phyloP scores from a whole-genome alignment of 805 yeast species.

The Saturnispora quitensis region DNA sequence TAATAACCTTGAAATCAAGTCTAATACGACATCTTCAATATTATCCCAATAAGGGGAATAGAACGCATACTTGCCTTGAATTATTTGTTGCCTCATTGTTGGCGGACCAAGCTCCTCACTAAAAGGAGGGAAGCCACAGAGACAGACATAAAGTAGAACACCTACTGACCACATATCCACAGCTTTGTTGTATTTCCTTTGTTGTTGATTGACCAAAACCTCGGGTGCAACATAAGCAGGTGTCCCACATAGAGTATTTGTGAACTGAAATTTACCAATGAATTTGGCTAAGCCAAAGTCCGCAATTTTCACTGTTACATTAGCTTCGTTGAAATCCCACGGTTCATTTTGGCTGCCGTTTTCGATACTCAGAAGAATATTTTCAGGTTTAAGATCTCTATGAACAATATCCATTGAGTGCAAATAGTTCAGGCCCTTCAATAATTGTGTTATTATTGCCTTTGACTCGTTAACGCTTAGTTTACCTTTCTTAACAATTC shows the following conservation, averaged over 20 bases:
- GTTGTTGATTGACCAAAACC: constrained; percentile 43
- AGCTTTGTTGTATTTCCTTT: constrained; percentile 53
- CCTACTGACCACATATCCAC: constrained; percentile 83
- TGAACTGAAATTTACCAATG: constrained; percentile 63
- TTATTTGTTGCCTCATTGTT: constrained; percentile 63
- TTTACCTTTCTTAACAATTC: constrained; percentile 57
- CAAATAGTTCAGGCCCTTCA: constrained; percentile 67
- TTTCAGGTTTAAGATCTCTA: constrained; percentile 92
- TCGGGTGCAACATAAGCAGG: constrained; percentile 88
- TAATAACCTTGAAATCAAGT: constrained; percentile 52
- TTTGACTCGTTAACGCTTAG: constrained; percentile 54
- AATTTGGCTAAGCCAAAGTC: constrained; percentile 71
- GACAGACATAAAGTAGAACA: constrained; percentile 65
- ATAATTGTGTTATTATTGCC: constrained; percentile 43
- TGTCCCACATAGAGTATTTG: constrained; percentile 76
- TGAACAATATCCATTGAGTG: constrained; percentile 92
- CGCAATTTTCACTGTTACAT: constrained; percentile 63
- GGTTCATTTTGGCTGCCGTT: constrained; percentile 28
- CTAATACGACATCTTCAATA: constrained; percentile 54
- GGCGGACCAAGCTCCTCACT: constrained; percentile 79
- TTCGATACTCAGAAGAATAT: constrained; percentile 52
- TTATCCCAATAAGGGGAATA: constrained; percentile 76
- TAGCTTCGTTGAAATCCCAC: constrained; percentile 52
- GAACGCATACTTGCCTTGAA: constrained; percentile 59
- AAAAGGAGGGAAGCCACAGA: constrained; percentile 81